Evolutionary conservation across 208 protist genomes (phyloP).

Genomic region (Crithidia thermophila): DNA sequence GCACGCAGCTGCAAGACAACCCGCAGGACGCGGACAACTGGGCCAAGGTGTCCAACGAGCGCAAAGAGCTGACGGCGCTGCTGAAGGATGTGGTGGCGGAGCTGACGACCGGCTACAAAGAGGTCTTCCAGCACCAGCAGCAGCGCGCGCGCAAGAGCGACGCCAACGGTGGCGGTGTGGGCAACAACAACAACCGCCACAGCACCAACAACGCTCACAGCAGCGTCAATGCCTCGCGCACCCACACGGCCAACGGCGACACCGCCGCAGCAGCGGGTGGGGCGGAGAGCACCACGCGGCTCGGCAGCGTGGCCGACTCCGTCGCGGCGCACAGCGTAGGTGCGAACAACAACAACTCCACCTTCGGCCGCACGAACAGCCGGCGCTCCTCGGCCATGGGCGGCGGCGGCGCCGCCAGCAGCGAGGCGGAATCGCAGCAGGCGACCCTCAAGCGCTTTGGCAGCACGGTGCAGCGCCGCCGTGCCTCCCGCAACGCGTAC

Average conservation of each 20-base stretch:
- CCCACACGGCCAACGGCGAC: conserved; percentile 2
- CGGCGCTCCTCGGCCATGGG: conserved; percentile 16
- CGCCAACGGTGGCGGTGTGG: background rate
- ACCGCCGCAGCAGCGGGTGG: too few relatives aligned
- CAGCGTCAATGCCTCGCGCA: conserved; percentile 4
- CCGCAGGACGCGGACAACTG: conserved; percentile 93
- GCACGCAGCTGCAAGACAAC: conserved; percentile 90
- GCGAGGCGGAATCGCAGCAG: conserved; percentile 27
- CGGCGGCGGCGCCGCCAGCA: conserved; percentile 6
- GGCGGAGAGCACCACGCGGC: background rate
- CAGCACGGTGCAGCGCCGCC: conserved; percentile 64
- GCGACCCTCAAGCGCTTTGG: conserved; percentile 59
- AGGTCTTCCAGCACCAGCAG: conserved; percentile 29
- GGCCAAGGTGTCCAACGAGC: conserved; percentile 87
- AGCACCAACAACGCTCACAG: conserved; percentile 9
- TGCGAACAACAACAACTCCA: conserved; percentile 9
- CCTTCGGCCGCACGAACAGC: conserved; percentile 21
- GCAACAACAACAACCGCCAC: conserved; percentile 12
- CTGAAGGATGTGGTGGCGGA: conserved; percentile 67
- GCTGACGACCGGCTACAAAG: conserved; percentile 77
- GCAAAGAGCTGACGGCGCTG: conserved; percentile 77
- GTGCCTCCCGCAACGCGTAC: conserved; percentile 21
- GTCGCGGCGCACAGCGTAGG: conserved; percentile 3
- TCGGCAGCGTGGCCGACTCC: conserved; percentile 6
- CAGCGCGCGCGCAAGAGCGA: conserved; percentile 19